Evolutionary conservation across 2,329 filamentous ascomycete genomes (phyloP), one percentile per base, ranked within the genome.

Genomic region (Fusarium sp.): DNA sequence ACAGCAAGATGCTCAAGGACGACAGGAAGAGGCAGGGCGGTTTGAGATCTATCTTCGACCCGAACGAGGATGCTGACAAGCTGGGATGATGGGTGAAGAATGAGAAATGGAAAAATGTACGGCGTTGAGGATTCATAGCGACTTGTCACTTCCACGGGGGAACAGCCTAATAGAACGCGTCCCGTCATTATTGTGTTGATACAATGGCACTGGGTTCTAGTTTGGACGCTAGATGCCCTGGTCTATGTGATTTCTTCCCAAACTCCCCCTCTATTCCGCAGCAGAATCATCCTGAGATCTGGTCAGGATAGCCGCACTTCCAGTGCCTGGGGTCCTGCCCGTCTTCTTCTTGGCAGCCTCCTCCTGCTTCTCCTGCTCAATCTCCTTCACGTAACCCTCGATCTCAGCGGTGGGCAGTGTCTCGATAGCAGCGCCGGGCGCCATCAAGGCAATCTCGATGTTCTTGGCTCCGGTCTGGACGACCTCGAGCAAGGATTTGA

Each of bases 401-500:
- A 99, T 99, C 80, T 98, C 94, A 83, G 98, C 96, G 35, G 96
- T 93, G 3, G 95, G 94, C 77, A 99, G 89, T 91, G 98, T 95
- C 88, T 98, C 95, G 73, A 99, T 91, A 18, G 89, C 84, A 88
- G 98, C 95, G 62, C 94, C 95, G 8, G 96, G 95, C 9, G 94
- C 94, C 95, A 98, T 98, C 81, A 99, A 92, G 67, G 97, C 96
- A 80, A 99, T 98, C 87, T 99, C 96, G 80, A 99, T 99, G 85
- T 99, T 99, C 91, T 99, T 99, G 62, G 96, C 96, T 73, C 96
- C 96, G 4, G 96, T 99, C 86, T 99, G 96, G 72, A 99, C 96
- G 63, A 99, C 96, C 85, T 99, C 96, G 70, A 99, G 88, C 75
- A 99, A 90, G 42, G 96, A 99, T 89, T 99, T 99, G 88, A 99